phyloP scores from a whole-genome alignment of 805 yeast genomes.

The Starmera amethionina region DNA sequence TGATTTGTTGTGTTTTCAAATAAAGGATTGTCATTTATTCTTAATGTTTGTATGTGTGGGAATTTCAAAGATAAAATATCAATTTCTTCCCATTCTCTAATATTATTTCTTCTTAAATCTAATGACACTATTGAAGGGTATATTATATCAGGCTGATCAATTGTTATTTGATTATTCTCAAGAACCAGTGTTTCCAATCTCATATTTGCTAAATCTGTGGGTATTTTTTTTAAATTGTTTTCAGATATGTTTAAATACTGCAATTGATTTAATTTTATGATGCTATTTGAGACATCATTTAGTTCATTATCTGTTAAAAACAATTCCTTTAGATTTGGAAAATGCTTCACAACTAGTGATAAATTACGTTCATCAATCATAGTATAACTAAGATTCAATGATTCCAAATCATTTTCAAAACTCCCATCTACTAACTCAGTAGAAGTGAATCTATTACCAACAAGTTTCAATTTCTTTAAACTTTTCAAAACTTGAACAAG shows the following conservation, averaged over 20 bases:
- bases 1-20: conserved; percentile 12
- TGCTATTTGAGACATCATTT: conserved; percentile 4
- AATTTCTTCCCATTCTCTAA: conserved; percentile 37
- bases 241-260: not conserved
- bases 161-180: conserved; percentile 25
- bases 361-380: not conserved
- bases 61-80: conserved; percentile 31
- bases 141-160: not conserved
- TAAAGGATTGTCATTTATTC: conserved; percentile 47
- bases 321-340: conserved; percentile 27
- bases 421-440: not conserved
- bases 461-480: conserved; percentile 36
- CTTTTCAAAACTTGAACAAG: conserved; percentile 27
- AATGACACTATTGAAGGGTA: conserved; percentile 19
- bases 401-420: conserved; percentile 1
- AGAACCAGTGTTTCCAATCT: conserved; percentile 21
- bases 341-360: too few species aligned
- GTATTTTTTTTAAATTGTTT: not conserved
- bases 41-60: conserved; percentile 34
- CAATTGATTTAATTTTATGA: not conserved
- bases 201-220: not conserved
- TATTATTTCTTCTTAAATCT: conserved; percentile 42
- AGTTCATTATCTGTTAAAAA: conserved; percentile 19
- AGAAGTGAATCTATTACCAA: conserved; percentile 37
- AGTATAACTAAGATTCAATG: conserved; percentile 11